Conservation (phyloP, 495 filamentous ascomycete genomes). For the Emericellopsis terricola region DNA sequence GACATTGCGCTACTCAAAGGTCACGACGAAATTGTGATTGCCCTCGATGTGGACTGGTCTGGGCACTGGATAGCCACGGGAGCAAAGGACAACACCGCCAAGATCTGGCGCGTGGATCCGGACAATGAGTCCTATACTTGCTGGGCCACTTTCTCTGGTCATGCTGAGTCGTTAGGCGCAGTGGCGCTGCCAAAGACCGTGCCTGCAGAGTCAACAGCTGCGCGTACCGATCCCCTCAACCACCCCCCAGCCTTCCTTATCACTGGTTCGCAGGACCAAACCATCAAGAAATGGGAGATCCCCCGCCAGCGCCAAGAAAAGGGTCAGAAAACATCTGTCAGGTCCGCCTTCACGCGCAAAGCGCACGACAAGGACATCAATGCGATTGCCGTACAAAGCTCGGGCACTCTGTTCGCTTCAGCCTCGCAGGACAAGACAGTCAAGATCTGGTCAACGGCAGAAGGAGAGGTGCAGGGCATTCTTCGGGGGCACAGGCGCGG, state of each 20-base stretch:
- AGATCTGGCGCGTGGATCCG: slow-evolving; percentile 79
- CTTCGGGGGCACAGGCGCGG: slow-evolving; percentile 83
- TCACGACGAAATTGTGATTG: slow-evolving; percentile 91
- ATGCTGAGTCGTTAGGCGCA: slow-evolving; percentile 89
- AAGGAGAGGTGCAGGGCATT: slow-evolving; percentile 75
- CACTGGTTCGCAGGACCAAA: slow-evolving; percentile 87
- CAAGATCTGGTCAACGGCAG: slow-evolving; percentile 85
- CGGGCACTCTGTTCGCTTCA: slow-evolving; percentile 63
- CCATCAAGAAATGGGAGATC: slow-evolving; percentile 80
- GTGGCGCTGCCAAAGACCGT: slow-evolving; percentile 56
- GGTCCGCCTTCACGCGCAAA: slow-evolving; percentile 65
- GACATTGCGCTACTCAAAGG: slow-evolving; percentile 73
- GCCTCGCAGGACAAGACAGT: slow-evolving; percentile 92
- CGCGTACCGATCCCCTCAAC: slow-evolving; percentile 45
- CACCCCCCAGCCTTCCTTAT: slow-evolving; percentile 70
- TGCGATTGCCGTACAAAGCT: slow-evolving; percentile 61
- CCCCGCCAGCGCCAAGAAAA: slow-evolving; percentile 19
- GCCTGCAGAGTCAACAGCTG: slow-evolving; percentile 45
- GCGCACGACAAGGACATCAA: slow-evolving; percentile 99
- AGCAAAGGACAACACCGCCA: slow-evolving; percentile 88
- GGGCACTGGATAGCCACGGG: slow-evolving; percentile 92
- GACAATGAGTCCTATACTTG: slow-evolving; percentile 55
- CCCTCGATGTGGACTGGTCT: slow-evolving; percentile 86
- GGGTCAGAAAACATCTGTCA: slow-evolving; percentile 19
- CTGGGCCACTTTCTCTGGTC: slow-evolving; percentile 67